Evolutionary conservation across 139 green algal genomes (phyloP).

Genomic region (Chlorella sp.): DNA sequence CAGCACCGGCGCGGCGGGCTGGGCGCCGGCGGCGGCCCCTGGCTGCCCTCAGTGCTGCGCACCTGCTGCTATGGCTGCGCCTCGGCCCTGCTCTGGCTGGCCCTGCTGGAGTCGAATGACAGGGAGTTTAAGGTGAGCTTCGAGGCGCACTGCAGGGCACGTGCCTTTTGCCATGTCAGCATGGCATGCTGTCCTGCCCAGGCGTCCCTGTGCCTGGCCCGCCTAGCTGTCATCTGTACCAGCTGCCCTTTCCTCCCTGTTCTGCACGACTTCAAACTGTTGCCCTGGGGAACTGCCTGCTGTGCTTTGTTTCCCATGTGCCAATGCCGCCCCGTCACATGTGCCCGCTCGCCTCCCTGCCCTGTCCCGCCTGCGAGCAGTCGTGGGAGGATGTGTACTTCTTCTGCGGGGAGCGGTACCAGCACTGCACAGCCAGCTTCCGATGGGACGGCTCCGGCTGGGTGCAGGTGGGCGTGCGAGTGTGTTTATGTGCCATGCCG

Average conservation of each 20-base stretch:
- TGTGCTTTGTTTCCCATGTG: not conserved
- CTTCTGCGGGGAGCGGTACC: conserved; percentile 74
- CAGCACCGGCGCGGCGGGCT: not conserved
- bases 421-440: conserved; percentile 79
- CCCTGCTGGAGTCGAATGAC: not conserved
- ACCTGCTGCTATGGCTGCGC: not conserved
- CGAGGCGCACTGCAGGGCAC: not conserved
- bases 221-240: not conserved
- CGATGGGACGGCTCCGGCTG: conserved; percentile 67
- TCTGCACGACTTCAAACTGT: not conserved
- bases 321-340: not conserved
- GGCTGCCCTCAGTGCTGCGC: not conserved
- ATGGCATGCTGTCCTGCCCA: not conserved
- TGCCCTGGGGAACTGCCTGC: not conserved
- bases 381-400: conserved; percentile 74
- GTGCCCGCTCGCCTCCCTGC: not conserved
- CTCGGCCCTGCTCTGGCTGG: conserved; percentile 7
- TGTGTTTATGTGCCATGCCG: no score
- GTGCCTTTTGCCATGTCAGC: not conserved
- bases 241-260: no score
- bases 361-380: not conserved
- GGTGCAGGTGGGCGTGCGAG: not conserved
- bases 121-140: conserved; percentile 7
- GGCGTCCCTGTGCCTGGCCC: not conserved
- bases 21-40: not conserved